Conservation (phyloP, 169 alveolate genomes). For the Cryptosporidium meleagridis region DNA sequence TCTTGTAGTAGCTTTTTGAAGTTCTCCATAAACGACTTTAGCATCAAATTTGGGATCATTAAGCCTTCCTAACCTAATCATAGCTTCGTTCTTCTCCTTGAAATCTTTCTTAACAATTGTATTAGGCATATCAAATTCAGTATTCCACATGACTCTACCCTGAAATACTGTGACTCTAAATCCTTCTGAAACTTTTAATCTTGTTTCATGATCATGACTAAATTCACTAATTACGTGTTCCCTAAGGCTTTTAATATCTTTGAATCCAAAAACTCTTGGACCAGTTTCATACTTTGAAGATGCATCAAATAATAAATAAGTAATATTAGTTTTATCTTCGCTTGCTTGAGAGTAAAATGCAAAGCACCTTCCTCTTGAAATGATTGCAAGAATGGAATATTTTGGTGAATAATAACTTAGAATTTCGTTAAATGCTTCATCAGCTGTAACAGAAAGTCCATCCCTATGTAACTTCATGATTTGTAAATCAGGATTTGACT, state of each 20-base stretch:
- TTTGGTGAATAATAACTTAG: slow-evolving; percentile 37
- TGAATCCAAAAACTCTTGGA: slow-evolving; percentile 50
- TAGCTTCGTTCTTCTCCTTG: slow-evolving; percentile 60
- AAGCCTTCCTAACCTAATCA: slow-evolving; percentile 63
- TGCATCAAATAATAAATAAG: slow-evolving; percentile 22
- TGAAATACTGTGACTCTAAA: slow-evolving; percentile 55
- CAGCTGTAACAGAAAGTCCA: slow-evolving; percentile 61
- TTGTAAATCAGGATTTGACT: slow-evolving; percentile 62
- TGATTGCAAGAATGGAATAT: slow-evolving; percentile 52
- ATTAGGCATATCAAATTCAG: slow-evolving; percentile 16
- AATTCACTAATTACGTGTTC: slow-evolving; percentile 38
- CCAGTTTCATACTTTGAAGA: slow-evolving; percentile 64
- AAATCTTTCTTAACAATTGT: slow-evolving; percentile 37
- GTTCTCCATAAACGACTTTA: slow-evolving; percentile 65
- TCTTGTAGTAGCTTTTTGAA: slow-evolving; percentile 70
- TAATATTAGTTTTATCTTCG: background rate
- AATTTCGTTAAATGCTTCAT: slow-evolving; percentile 64
- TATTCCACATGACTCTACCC: slow-evolving; percentile 60
- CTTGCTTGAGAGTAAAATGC: slow-evolving; percentile 60
- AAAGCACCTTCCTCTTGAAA: slow-evolving; percentile 65
- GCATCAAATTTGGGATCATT: slow-evolving; percentile 68
- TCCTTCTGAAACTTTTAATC: slow-evolving; percentile 29
- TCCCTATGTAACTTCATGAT: slow-evolving; percentile 48
- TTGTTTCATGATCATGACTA: slow-evolving; percentile 55
- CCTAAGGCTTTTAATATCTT: slow-evolving; percentile 19